Percentiles rank a stretch among this genome's conserved stretches.
phyloP scores from a whole-genome alignment of 345 rosid species.

The Pistacia integerrima region DNA sequence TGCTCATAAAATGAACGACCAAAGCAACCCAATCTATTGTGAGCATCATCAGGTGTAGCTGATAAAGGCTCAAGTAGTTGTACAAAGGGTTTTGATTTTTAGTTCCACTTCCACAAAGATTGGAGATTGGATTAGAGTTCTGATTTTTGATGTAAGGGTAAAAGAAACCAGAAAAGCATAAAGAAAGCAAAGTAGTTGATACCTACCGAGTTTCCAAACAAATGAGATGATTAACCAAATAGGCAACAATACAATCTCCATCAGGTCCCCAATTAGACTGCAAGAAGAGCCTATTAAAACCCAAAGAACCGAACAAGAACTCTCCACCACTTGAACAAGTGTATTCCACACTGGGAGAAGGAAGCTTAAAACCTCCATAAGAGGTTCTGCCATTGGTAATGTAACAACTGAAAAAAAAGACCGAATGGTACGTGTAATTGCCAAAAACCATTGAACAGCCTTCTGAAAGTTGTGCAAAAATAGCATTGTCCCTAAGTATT shows the following conservation, averaged over 20 bases:
- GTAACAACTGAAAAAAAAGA: conserved; percentile 64
- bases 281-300: conserved; percentile 48
- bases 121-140: background rate
- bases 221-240: conserved; percentile 51
- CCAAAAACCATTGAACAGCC: conserved; percentile 71
- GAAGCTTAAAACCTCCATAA: conserved; percentile 42
- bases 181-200: background rate
- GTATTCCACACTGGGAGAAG: conserved; percentile 73
- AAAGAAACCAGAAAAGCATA: too few species aligned
- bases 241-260: conserved; percentile 60
- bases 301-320: conserved; percentile 55
- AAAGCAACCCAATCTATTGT: background rate
- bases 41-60: background rate
- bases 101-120: background rate
- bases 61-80: too few species aligned
- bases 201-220: conserved; percentile 69
- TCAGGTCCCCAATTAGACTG: conserved; percentile 46
- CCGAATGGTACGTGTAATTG: conserved; percentile 47
- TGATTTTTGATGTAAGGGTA: background rate
- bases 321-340: conserved; percentile 44
- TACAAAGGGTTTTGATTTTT: background rate
- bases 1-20: background rate
- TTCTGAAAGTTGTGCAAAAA: conserved; percentile 90
- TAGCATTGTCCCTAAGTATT: conserved; percentile 97
- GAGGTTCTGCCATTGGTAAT: conserved; percentile 61